Percentiles rank a stretch among this genome's conserved stretches.
These are phyloP conservation scores for Phytophthora pisi DNA, from an alignment of 352 stramenopile species.

Conservation along the genomic window DNA sequence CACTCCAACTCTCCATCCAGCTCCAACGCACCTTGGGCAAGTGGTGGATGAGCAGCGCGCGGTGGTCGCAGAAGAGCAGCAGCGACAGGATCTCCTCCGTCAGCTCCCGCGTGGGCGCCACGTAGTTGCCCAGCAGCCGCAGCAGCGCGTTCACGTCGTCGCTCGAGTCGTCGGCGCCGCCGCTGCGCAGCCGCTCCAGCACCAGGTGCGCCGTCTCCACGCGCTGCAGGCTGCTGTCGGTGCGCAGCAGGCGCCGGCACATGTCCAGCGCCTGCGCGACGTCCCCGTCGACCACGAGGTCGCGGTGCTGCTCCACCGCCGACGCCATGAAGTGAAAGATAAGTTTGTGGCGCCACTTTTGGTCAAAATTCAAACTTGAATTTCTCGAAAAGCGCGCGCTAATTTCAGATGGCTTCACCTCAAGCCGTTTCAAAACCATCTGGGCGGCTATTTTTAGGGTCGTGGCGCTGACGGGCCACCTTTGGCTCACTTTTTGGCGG, in stretches of 20 bases:
- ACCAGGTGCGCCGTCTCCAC: conserved; percentile 59
- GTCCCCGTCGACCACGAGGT: conserved; percentile 59
- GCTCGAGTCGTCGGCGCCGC: conserved; percentile 49
- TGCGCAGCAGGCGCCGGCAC: conserved; percentile 61
- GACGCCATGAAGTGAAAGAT: conserved; percentile 3
- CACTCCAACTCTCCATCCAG: neutral
- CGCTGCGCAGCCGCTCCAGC: conserved; percentile 70
- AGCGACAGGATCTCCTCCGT: conserved; percentile 76
- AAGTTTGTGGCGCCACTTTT: too few relatives aligned
- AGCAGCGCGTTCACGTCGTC: conserved; percentile 79
- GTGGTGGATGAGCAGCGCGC: conserved; percentile 81
- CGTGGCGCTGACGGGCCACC: neutral
- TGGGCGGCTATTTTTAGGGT: conserved; percentile 23
- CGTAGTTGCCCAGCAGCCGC: conserved; percentile 76
- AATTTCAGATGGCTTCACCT: conserved; percentile 10
- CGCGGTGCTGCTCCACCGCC: conserved; percentile 47
- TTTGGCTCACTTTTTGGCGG: conserved; percentile 13
- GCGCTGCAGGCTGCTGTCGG: conserved; percentile 44
- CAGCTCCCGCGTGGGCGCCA: conserved; percentile 70
- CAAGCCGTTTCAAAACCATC: conserved; percentile 30
- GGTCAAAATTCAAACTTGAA: conserved; percentile 12
- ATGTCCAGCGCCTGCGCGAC: conserved; percentile 49
- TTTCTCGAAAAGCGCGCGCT: conserved; percentile 3
- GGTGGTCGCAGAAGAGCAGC: conserved; percentile 76
- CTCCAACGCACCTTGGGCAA: conserved; percentile 60